Evolutionary conservation across 2,329 filamentous ascomycete species (phyloP).

Genomic region (Lecanosticta acicola): DNA sequence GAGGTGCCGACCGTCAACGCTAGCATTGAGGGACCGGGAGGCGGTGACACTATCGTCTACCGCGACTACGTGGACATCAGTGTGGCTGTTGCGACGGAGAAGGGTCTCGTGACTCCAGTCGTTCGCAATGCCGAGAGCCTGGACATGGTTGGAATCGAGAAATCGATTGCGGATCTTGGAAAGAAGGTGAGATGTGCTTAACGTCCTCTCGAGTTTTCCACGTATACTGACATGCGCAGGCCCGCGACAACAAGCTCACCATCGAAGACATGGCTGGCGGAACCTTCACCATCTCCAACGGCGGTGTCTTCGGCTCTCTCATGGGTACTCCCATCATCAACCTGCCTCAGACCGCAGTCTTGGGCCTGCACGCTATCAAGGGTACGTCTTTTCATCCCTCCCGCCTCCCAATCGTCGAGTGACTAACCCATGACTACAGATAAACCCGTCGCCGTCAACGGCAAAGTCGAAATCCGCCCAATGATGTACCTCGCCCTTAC

Average conservation of each 20-base stretch:
- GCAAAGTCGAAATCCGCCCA: constrained; percentile 89
- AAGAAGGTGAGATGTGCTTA: constrained; percentile 69
- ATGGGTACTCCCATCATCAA: constrained; percentile 99
- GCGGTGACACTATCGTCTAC: constrained; percentile 96
- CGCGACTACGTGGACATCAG: constrained; percentile 97
- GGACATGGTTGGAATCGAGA: constrained; percentile 85
- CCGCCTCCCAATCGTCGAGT: not conserved
- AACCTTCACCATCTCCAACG: constrained; percentile 96
- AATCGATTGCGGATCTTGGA: constrained; percentile 84
- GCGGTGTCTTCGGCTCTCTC: constrained; percentile 92
- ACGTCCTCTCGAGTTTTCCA: too few species aligned
- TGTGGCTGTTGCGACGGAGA: constrained; percentile 94
- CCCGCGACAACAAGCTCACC: constrained; percentile 90
- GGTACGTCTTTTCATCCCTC: not conserved
- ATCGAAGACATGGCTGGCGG: constrained; percentile 99
- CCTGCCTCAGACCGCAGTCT: constrained; percentile 81
- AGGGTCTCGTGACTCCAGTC: constrained; percentile 93
- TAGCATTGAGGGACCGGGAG: constrained; percentile 90
- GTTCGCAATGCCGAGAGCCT: constrained; percentile 87
- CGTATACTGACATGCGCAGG: constrained; percentile 46
- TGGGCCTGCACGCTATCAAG: constrained; percentile 94
- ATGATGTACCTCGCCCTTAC: constrained; percentile 99
- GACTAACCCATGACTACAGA: too few species aligned
- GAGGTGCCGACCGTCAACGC: constrained; percentile 94
- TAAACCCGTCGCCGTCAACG: constrained; percentile 79